Conservation (phyloP, 2,329 filamentous ascomycete genomes). For the Curvularia verruculosa region DNA sequence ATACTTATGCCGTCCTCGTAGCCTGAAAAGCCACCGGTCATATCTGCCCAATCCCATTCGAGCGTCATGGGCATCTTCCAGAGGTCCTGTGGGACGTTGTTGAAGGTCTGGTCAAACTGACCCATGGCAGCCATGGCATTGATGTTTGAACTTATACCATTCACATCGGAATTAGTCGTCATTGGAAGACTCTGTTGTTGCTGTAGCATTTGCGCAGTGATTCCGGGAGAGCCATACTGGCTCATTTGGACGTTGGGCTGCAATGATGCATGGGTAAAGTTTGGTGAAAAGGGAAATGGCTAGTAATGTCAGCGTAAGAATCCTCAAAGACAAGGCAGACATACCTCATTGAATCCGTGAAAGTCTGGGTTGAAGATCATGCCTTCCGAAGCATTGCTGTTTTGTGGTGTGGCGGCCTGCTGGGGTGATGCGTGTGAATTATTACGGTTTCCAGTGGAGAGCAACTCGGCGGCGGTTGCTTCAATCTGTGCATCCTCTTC, state of each 20-base stretch:
- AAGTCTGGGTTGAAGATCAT: slow-evolving; percentile 47
- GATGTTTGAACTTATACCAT: slow-evolving; percentile 33
- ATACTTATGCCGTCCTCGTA: slow-evolving; percentile 49
- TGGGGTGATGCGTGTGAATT: slow-evolving; percentile 39
- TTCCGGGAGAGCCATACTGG: slow-evolving; percentile 41
- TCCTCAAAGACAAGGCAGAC: neutral
- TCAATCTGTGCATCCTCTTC: slow-evolving; percentile 49
- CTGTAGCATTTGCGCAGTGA: slow-evolving; percentile 41
- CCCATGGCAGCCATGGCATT: slow-evolving; percentile 43
- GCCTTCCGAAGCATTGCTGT: slow-evolving; percentile 20
- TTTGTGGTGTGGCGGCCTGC: slow-evolving; percentile 28
- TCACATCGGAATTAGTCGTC: slow-evolving; percentile 30
- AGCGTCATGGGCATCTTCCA: slow-evolving; percentile 97
- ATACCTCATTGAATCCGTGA: slow-evolving; percentile 47
- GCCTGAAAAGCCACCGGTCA: slow-evolving; percentile 46
- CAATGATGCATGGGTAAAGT: slow-evolving; percentile 49
- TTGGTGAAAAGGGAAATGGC: slow-evolving; percentile 50
- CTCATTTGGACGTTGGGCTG: slow-evolving; percentile 35
- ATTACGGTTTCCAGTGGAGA: slow-evolving; percentile 37
- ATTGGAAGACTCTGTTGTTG: slow-evolving; percentile 33
- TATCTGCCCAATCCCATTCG: slow-evolving; percentile 80
- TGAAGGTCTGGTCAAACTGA: slow-evolving; percentile 78
- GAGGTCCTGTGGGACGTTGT: slow-evolving; percentile 79
- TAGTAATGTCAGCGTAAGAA: slow-evolving; percentile 26
- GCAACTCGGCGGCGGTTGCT: slow-evolving; percentile 45